Base-by-base conservation (phyloP, 345 rosid genomes). In the Citrus glauca region DNA sequence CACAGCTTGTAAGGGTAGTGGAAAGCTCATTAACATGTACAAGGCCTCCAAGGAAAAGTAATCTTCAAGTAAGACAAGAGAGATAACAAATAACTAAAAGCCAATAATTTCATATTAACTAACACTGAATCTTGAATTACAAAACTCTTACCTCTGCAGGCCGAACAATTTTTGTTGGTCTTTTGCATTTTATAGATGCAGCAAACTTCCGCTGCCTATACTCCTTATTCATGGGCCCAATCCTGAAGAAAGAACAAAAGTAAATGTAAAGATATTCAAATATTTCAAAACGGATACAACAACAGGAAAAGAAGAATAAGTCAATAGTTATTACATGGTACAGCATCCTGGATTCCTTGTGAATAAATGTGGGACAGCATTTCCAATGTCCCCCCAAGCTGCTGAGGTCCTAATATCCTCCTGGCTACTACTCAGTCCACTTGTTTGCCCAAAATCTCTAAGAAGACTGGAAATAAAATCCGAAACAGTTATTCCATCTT, bases 301-400 rank as follows among this genome's bases (percentile, higher is more conserved):
- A 37, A 16, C 6, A 6, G 7, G n/a, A 70, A 67, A 27, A 32
- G 25, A 45, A 11, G 50, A 35, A 28, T 19, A 33, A 19, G 19
- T 16, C 14, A 4, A n/a, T 68, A n/a, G 59, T 45, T 16, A 81
- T 82, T 84, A 88, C 89, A 88, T 88, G 68, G 84, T 86, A 25
- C 57, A 24, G 75, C 83, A 86, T 59, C 89, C 87, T 4, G 68
- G 77, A 40, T 73, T 72, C 56, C 72, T 75, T 48, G 57, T 72
- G 65, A 80, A 81, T 32, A 69, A 48, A 72, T 77, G 73, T 3
- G 86, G 74, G 45, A 76, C 80, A 20, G 63, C 75, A 40, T 48
- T 14, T 72, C 91, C 91, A 75, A 88, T 76, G 42, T 81, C 80
- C 42, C 73, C 76, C 89, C 87, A 88, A 64, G 65, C 73, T 16